Evolutionary conservation across 306 rosid genomes (phyloP).

Genomic region (Prunus fruticosa): DNA sequence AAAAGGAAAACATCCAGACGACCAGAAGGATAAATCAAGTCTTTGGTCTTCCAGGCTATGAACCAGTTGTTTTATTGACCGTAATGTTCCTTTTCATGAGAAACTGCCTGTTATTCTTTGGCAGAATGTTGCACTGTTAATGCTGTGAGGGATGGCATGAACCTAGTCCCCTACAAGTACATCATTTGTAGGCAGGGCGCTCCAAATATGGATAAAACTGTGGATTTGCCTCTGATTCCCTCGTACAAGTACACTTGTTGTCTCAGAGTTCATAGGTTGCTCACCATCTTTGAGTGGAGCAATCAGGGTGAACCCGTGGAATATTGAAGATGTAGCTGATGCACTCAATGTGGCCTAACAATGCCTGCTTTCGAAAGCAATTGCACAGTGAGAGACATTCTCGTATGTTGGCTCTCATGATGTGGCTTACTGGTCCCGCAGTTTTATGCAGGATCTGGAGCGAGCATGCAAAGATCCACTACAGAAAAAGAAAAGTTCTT

Average conservation of each 20-base stretch:
- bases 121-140: constrained; percentile 87
- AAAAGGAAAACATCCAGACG: too few species aligned
- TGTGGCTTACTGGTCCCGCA: constrained; percentile 75
- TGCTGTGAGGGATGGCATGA: constrained; percentile 88
- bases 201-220: constrained; percentile 42
- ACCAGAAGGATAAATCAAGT: constrained; percentile 52
- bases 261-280: constrained; percentile 90
- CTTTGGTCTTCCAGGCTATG: constrained; percentile 62
- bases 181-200: constrained; percentile 77
- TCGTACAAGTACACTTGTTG: constrained; percentile 65
- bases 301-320: constrained; percentile 86
- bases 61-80: constrained; percentile 70
- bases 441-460: constrained; percentile 66
- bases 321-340: constrained; percentile 68
- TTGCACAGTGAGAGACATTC: constrained; percentile 80
- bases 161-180: constrained; percentile 72
- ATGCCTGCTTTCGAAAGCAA: constrained; percentile 57
- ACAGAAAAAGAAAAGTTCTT: constrained; percentile 56
- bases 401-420: constrained; percentile 77
- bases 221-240: constrained; percentile 29
- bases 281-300: constrained; percentile 93
- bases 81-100: constrained; percentile 52
- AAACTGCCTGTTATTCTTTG: constrained; percentile 66
- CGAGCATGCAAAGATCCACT: constrained; percentile 78
- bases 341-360: constrained; percentile 60